Conservation (phyloP, 1,139 yeast genomes). For the Magnusiomyces fungicola region DNA sequence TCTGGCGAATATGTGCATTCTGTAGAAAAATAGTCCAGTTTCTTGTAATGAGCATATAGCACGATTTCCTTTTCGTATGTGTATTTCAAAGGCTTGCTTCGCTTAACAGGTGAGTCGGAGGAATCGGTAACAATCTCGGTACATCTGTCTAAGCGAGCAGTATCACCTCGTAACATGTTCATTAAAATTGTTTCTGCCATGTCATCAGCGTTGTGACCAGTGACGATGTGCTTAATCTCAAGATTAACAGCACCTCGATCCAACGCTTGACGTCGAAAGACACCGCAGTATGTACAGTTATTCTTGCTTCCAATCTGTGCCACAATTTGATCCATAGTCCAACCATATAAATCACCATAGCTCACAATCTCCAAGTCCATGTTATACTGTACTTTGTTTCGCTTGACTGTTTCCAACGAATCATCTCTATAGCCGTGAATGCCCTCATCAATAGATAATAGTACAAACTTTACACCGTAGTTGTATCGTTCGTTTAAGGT, state of each 20-base stretch:
- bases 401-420: constrained; percentile 89
- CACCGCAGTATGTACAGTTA: constrained; percentile 98
- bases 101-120: constrained; percentile 49
- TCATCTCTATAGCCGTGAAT: constrained; percentile 96
- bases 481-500: constrained; percentile 79
- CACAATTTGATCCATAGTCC: constrained; percentile 99
- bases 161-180: constrained; percentile 94
- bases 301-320: constrained; percentile 90
- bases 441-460: constrained; percentile 92
- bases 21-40: constrained; percentile 90
- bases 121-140: constrained; percentile 76
- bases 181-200: constrained; percentile 97
- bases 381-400: constrained; percentile 81
- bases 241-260: constrained; percentile 94
- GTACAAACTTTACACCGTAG: constrained; percentile 75
- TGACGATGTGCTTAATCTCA: constrained; percentile 83
- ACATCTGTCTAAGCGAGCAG: constrained; percentile 86
- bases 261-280: constrained; percentile 87
- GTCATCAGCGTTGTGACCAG: constrained; percentile 99
- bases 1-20: constrained; percentile 98
- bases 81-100: constrained; percentile 94
- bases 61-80: constrained; percentile 97
- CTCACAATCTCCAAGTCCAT: constrained; percentile 88
- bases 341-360: constrained; percentile 75
- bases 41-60: constrained; percentile 91